Evolutionary conservation across 768 basidiomycete species (phyloP).

Genomic region (Psilocybe subaeruginosa): DNA sequence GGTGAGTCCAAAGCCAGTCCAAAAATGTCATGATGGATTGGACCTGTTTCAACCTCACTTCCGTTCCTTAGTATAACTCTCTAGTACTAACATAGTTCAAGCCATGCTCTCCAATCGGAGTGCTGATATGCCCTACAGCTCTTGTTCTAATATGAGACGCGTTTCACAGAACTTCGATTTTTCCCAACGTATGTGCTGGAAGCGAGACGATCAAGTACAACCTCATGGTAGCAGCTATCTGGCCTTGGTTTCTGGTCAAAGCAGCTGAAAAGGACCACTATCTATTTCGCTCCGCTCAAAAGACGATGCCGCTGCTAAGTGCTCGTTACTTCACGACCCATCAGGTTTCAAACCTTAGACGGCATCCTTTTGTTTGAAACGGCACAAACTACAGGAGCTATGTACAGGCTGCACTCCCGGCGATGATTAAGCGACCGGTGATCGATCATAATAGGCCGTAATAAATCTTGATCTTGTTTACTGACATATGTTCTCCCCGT

Average conservation of each 20-base stretch:
- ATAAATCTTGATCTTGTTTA: slow-evolving; percentile 5
- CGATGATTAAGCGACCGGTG: slow-evolving; percentile 4
- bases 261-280: too few species aligned
- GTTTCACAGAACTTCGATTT: not conserved
- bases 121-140: not conserved
- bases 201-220: not conserved
- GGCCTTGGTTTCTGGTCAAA: not conserved
- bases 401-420: not conserved
- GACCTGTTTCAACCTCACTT: slow-evolving; percentile 1
- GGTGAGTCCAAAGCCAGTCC: not conserved
- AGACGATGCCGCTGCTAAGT: too few species aligned
- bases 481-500: not conserved
- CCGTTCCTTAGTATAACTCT: not conserved
- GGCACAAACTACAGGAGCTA: not conserved
- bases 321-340: not conserved
- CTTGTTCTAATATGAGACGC: not conserved
- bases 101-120: not conserved
- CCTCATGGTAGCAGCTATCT: not conserved
- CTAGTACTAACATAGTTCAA: not conserved
- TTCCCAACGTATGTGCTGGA: not conserved
- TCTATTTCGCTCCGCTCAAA: too few species aligned
- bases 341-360: slow-evolving; percentile 2
- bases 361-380: slow-evolving; percentile 5
- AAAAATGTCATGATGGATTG: not conserved
- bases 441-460: slow-evolving; percentile 7